phyloP scores from a whole-genome alignment of 768 basidiomycete species.

The Rubroboletus pulcherrimus region DNA sequence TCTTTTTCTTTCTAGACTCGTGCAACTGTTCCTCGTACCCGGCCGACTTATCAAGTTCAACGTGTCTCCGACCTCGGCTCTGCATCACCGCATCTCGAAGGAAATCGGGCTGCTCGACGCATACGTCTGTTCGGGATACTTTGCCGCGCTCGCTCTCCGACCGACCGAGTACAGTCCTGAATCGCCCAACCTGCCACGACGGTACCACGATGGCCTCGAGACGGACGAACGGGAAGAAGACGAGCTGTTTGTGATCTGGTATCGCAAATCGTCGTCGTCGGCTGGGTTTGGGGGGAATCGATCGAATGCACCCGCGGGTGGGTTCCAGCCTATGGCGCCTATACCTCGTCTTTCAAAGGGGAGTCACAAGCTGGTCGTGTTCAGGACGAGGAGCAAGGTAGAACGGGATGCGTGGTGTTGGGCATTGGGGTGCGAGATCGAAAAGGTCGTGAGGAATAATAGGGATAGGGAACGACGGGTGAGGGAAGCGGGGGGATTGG shows the following conservation, averaged over 20 bases:
- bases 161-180: conserved; percentile 60
- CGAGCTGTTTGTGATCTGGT: conserved; percentile 80
- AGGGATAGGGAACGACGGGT: conserved; percentile 61
- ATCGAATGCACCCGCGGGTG: conserved; percentile 19
- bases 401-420: conserved; percentile 96
- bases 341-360: conserved; percentile 49
- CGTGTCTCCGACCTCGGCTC: conserved; percentile 51
- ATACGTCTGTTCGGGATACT: conserved; percentile 84
- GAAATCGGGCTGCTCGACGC: conserved; percentile 65
- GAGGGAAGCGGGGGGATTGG: conserved; percentile 60
- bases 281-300: conserved; percentile 1
- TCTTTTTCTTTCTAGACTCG: conserved; percentile 42
- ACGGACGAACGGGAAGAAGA: conserved; percentile 86
- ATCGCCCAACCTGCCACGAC: conserved; percentile 51
- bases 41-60: conserved; percentile 74
- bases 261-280: conserved; percentile 38
- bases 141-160: conserved; percentile 65
- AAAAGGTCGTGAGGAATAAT: conserved; percentile 65
- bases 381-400: conserved; percentile 74
- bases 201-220: conserved; percentile 89
- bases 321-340: conserved; percentile 16
- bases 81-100: conserved; percentile 55
- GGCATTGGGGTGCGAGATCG: conserved; percentile 88
- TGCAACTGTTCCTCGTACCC: conserved; percentile 68
- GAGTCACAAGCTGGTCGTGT: conserved; percentile 60